Evolutionary conservation across 768 basidiomycete genomes (phyloP), one percentile per base, ranked within the genome.

Genomic region (Cyclocybe cylindracea): DNA sequence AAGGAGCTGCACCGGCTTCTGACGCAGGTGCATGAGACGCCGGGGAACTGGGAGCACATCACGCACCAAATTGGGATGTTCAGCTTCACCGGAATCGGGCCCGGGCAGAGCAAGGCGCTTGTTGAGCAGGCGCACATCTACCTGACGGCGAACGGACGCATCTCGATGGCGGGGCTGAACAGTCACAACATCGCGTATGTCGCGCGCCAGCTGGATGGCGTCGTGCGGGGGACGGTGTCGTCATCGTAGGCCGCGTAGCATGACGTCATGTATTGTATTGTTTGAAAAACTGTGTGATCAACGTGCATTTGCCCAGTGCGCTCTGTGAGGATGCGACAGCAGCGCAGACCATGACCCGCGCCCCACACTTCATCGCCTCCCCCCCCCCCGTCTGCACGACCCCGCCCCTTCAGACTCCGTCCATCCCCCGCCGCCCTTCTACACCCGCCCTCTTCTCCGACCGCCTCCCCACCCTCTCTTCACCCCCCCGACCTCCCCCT

Each of bases 21-120:
- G 65, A 88, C 82, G 14, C 78, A 91, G 56, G 86, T 89, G 67
- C 70, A 93, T 57, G 80, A 89, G 64, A 95, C 92, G 45, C 94
- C 94, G 3, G 93, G 94, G 5, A 85, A 84, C 63, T 99, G 97
- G 97, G 83, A 87, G n/a, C 96, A 98, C 71, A 96, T 99, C 62
- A 75, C 88, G 61, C 82, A 84, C 46, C 97, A 98, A 78, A 98
- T 98, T 70, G 96, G 95, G 50, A 97, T 96, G 95, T 97, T 95
- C 79, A 92, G 91, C 69, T 95, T 89, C 73, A 95, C 93, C 31
- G 94, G 94, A 16, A 76, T 97, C 66, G 66, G 76, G 1, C n/a
- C n/a, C n/a, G 73, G 67, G 14, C 89, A 94, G 66, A 83, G 84
- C 67, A 75, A 83, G 66, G 79, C 75, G 44, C 65, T 97, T 67